Evolutionary conservation across 805 yeast species (phyloP).

Genomic region (Candida morakotiae): DNA sequence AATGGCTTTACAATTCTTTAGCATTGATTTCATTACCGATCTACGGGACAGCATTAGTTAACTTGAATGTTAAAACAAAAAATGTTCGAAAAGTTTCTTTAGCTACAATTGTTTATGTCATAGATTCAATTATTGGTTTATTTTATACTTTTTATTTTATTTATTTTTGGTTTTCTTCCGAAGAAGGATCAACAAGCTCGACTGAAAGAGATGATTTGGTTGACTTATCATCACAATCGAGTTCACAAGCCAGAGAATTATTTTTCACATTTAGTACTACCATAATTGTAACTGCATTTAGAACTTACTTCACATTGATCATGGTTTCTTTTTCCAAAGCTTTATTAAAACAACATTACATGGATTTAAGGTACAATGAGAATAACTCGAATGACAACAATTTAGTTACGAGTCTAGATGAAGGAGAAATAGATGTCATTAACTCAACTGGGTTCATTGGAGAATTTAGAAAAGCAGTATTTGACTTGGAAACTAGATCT

Average conservation of each 20-base stretch:
- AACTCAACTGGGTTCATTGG: constrained; percentile 17
- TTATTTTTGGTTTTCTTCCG: constrained; percentile 64
- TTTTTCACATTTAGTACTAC: constrained; percentile 53
- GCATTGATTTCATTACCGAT: constrained; percentile 62
- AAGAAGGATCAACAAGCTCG: constrained; percentile 28
- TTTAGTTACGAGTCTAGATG: constrained; percentile 12
- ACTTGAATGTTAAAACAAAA: constrained; percentile 39
- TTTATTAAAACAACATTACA: constrained; percentile 39
- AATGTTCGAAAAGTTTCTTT: constrained; percentile 59
- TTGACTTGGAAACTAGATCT: constrained; percentile 29
- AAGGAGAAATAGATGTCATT: constrained; percentile 24
- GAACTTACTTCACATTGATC: constrained; percentile 60
- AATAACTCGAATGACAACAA: background rate
- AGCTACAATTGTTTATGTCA: constrained; percentile 55
- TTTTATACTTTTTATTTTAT: constrained; percentile 73
- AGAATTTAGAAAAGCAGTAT: constrained; percentile 17
- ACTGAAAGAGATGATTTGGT: constrained; percentile 7
- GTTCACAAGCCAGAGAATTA: constrained; percentile 53
- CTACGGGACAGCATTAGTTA: constrained; percentile 55
- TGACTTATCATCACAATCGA: constrained; percentile 49
- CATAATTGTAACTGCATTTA: constrained; percentile 39
- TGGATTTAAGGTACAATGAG: constrained; percentile 19
- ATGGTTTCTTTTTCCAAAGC: constrained; percentile 57
- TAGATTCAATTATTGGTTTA: constrained; percentile 65
- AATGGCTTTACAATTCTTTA: constrained; percentile 73